Evolutionary conservation across 352 stramenopile genomes (phyloP).

Genomic region (Pythium dissimile): DNA sequence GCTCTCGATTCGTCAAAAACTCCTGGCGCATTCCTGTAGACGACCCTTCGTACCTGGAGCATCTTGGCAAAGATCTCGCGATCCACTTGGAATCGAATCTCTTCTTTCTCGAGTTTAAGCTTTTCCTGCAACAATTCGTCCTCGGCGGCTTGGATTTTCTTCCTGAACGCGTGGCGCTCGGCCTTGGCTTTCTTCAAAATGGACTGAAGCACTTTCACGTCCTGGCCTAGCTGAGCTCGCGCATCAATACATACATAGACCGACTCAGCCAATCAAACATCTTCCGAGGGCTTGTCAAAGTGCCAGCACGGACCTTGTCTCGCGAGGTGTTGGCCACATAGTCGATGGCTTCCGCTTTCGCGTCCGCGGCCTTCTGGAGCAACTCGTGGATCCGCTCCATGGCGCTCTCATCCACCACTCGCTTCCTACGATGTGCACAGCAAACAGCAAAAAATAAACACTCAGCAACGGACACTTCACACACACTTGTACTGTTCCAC

Average conservation of each 20-base stretch:
- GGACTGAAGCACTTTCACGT: constrained; percentile 64
- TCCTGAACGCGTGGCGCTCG: constrained; percentile 76
- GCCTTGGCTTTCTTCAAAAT: constrained; percentile 83
- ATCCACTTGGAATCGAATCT: constrained; percentile 77
- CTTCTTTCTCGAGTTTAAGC: constrained; percentile 77
- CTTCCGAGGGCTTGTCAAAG: too few relatives aligned
- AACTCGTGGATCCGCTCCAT: constrained; percentile 71
- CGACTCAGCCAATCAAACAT: too few relatives aligned
- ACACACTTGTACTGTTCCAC: too few relatives aligned
- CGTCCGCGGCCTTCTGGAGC: constrained; percentile 74
- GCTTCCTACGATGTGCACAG: too few relatives aligned
- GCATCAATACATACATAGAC: too few relatives aligned
- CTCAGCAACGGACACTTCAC: too few relatives aligned
- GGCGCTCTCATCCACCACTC: constrained; percentile 50
- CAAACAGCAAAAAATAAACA: too few relatives aligned
- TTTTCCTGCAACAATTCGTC: constrained; percentile 50
- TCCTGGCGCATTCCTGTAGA: neutral
- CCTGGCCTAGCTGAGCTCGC: constrained; percentile 52
- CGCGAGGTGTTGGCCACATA: constrained; percentile 69
- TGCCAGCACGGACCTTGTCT: constrained; percentile 48
- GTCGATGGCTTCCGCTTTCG: constrained; percentile 69
- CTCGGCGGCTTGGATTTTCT: constrained; percentile 69
- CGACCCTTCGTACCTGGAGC: constrained; percentile 43
- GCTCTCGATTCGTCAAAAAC: neutral
- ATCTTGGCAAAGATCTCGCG: constrained; percentile 86